Evolutionary conservation across 129 eudicot genomes (phyloP).

Genomic region (sunflower (Helianthus annuus)): HanXRQr2.0-SUNRISE NC_035442.2:54393633-54394132

Average conservation of each 20-base stretch:
- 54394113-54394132: constrained; percentile 3
- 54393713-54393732: not conserved
- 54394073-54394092: not conserved
- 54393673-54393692: not conserved
- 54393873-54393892: too few relatives aligned
- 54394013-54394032: too few relatives aligned
- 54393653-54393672: not conserved
- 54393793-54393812: not conserved
- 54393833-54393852: too few relatives aligned
- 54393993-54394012: too few relatives aligned
- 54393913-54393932: too few relatives aligned
- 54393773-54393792: not conserved
- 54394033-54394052: too few relatives aligned
- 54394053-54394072: not conserved
- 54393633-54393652: constrained; percentile 7
- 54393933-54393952: too few relatives aligned
- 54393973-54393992: too few relatives aligned
- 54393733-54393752: not conserved
- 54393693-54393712: not conserved
- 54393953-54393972: too few relatives aligned
- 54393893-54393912: too few relatives aligned
- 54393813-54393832: too few relatives aligned
- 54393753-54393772: not conserved
- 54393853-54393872: too few relatives aligned
- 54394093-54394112: not conserved